phyloP scores from a whole-genome alignment of 108 stramenopile genomes.

The Skeletonema tropicum region DNA sequence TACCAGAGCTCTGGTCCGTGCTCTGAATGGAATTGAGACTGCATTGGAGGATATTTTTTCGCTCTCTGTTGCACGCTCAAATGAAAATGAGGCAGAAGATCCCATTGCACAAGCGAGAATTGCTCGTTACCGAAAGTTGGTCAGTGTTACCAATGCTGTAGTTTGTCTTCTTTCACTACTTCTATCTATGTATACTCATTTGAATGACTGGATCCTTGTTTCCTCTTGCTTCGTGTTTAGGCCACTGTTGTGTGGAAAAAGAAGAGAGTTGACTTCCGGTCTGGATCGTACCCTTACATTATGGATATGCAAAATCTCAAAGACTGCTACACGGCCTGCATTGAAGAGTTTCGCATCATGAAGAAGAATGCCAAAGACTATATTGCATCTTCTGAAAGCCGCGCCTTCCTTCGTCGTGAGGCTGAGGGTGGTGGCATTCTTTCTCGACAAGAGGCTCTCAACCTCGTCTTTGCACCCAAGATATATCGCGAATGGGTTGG shows the following conservation, averaged over 20 bases:
- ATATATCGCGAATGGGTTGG: constrained; percentile 11
- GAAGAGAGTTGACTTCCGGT: background rate
- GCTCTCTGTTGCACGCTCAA: constrained; percentile 26
- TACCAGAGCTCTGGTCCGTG: constrained; percentile 28
- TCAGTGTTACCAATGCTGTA: constrained; percentile 15
- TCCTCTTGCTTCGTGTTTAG: background rate
- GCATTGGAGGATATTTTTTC: constrained; percentile 32
- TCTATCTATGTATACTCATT: background rate
- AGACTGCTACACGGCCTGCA: background rate
- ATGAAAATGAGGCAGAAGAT: constrained; percentile 7
- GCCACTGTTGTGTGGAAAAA: background rate
- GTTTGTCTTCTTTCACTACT: background rate
- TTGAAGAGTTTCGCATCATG: constrained; percentile 28
- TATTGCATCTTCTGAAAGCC: constrained; percentile 15
- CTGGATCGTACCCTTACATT: background rate
- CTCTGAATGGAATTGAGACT: constrained; percentile 12
- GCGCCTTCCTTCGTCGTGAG: constrained; percentile 32
- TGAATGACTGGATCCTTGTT: background rate
- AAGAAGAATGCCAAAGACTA: constrained; percentile 49
- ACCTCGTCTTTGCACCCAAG: constrained; percentile 37
- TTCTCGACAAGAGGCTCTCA: constrained; percentile 31
- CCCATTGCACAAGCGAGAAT: constrained; percentile 9
- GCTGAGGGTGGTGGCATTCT: constrained; percentile 21
- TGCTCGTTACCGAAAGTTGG: constrained; percentile 34
- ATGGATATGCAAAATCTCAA: background rate